A percentile compares a stretch with the other conserved stretches of the same genome.
Evolutionary conservation across 345 rosid genomes (phyloP).

Genomic region (Populus pruinosa): DNA sequence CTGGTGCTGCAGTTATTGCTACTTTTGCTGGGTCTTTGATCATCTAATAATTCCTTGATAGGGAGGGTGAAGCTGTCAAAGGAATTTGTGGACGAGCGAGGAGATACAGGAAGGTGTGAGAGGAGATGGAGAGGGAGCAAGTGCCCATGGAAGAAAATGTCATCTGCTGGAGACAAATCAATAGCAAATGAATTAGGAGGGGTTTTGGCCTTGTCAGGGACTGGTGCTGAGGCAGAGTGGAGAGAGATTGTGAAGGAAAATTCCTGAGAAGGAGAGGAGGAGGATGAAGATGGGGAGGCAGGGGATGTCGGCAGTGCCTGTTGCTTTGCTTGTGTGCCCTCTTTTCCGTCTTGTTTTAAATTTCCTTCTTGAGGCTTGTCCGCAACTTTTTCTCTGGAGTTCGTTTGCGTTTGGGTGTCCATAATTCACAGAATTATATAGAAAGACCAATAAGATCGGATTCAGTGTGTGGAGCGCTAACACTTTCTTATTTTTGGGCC

Average conservation of each 20-base stretch:
- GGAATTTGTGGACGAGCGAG: slow-evolving; percentile 71
- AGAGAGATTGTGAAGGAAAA: slow-evolving; percentile 93
- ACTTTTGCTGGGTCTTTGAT: slow-evolving; percentile 12
- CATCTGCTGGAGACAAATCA: slow-evolving; percentile 94
- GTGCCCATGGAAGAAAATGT: slow-evolving; percentile 97
- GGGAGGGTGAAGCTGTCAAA: slow-evolving; percentile 65
- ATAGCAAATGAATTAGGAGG: slow-evolving; percentile 47
- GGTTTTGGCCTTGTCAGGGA: slow-evolving; percentile 35
- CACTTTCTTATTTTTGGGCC: slow-evolving; percentile 7
- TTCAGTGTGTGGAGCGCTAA: slow-evolving; percentile 17
- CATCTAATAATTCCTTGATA: slow-evolving; percentile 36
- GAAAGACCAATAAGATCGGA: slow-evolving; percentile 18
- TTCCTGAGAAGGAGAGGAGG: slow-evolving; percentile 91
- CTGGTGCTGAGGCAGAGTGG: slow-evolving; percentile 47
- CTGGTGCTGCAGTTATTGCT: slow-evolving; percentile 7
- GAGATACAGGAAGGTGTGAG: slow-evolving; percentile 76
- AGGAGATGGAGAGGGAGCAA: slow-evolving; percentile 89
- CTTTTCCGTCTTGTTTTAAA: slow-evolving; percentile 27
- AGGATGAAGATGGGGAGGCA: slow-evolving; percentile 57
- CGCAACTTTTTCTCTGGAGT: slow-evolving; percentile 32
- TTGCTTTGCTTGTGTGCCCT: slow-evolving; percentile 20
- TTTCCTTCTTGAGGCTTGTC: slow-evolving; percentile 31
- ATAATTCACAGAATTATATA: slow-evolving; percentile 28
- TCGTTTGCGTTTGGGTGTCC: slow-evolving; percentile 44
- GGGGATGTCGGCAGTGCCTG: slow-evolving; percentile 13